These are phyloP conservation scores for Boletus sp. DNA, from an alignment of 768 basidiomycete species.

Conservation along the genomic window DNA sequence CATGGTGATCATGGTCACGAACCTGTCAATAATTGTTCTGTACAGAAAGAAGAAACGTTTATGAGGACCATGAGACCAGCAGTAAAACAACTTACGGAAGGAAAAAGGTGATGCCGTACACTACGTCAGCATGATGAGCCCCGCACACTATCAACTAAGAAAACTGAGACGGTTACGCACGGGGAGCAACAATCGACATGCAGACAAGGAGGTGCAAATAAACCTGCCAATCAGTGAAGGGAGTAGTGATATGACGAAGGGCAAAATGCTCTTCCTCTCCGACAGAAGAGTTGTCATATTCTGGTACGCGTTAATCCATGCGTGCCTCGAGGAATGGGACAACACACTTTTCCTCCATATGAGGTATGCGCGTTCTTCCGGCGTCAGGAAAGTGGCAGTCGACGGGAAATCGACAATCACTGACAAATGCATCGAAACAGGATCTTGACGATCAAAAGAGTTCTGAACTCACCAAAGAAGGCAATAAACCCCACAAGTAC, in stretches of 20 bases:
- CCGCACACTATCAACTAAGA: no score
- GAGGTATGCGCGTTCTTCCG: slow-evolving; percentile 17
- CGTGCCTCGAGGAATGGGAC: slow-evolving; percentile 32
- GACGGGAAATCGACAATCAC: slow-evolving; percentile 53
- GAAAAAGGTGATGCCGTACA: slow-evolving; percentile 71
- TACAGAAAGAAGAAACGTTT: background rate
- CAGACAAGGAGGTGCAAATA: slow-evolving; percentile 10
- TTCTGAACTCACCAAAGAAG: slow-evolving; percentile 41
- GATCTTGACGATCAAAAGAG: background rate
- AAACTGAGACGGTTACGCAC: slow-evolving; percentile 39
- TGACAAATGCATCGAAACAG: slow-evolving; percentile 17
- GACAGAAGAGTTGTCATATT: slow-evolving; percentile 35
- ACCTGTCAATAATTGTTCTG: slow-evolving; percentile 62
- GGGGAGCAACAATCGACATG: slow-evolving; percentile 55
- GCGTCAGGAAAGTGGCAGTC: slow-evolving; percentile 17
- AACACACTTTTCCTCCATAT: slow-evolving; percentile 19
- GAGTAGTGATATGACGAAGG: slow-evolving; percentile 49
- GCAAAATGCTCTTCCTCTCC: slow-evolving; percentile 56
- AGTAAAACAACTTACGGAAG: slow-evolving; percentile 49
- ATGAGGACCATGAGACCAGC: background rate
- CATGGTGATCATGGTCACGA: background rate
- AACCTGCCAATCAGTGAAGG: slow-evolving; percentile 65
- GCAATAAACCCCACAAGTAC: slow-evolving; percentile 54
- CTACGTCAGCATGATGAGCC: slow-evolving; percentile 31
- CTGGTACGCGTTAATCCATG: slow-evolving; percentile 47